Conservation (phyloP, 139 green algal genomes). For the Edaphochlamys debaryana region DNA sequence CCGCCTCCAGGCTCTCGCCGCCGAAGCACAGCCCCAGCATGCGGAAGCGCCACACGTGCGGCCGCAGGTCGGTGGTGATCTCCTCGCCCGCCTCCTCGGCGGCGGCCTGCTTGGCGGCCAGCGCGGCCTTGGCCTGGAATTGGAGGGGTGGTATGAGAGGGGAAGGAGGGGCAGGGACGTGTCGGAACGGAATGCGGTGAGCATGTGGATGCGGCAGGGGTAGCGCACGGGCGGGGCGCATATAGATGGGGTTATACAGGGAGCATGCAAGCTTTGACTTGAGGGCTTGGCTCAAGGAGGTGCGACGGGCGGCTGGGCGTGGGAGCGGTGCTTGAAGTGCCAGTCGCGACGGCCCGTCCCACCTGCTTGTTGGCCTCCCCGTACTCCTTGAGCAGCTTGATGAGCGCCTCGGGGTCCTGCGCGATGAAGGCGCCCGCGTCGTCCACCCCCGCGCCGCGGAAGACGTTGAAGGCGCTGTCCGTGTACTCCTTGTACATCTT, state of each 20-base stretch:
- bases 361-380: constrained; percentile 52
- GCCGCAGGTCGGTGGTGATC: constrained; percentile 37
- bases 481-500: constrained; percentile 75
- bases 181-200: no score
- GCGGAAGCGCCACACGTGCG: constrained; percentile 59
- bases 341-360: no score
- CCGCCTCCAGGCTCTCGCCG: constrained; percentile 58
- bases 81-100: constrained; percentile 62
- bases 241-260: no score
- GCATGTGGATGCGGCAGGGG: no score
- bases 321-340: no score
- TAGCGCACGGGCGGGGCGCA: no score
- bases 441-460: constrained; percentile 16
- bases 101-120: constrained; percentile 22
- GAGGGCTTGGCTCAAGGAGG: no score
- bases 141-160: background rate
- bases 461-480: constrained; percentile 55
- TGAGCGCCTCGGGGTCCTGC: constrained; percentile 28
- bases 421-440: constrained; percentile 22
- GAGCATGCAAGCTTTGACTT: no score
- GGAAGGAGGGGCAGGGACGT: background rate
- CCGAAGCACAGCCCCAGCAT: constrained; percentile 52
- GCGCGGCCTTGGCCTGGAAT: constrained; percentile 48
- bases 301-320: no score
- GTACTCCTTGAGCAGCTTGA: constrained; percentile 46